A percentile compares a stretch with the other conserved stretches of the same genome.
These are phyloP conservation scores for Zancudomyces culisetae DNA, from an alignment of 371 early-diverging fungal genomes.

Conservation along the genomic window DNA sequence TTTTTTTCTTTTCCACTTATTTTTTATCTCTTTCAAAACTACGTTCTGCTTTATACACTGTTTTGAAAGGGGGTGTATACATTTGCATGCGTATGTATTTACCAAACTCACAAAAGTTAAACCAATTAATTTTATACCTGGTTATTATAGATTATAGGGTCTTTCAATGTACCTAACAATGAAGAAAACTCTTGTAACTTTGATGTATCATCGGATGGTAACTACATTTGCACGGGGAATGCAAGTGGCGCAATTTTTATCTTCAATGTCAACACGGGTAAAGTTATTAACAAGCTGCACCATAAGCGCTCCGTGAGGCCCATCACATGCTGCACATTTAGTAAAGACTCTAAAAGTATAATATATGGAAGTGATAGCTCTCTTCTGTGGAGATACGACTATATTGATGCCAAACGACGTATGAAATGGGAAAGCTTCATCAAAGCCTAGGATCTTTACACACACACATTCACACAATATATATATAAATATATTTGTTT, in stretches of 20 bases:
- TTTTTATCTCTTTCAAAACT: too few species aligned
- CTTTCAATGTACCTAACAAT: conserved; percentile 28
- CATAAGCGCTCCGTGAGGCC: conserved; percentile 62
- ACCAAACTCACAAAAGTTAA: too few species aligned
- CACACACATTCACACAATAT: too few species aligned
- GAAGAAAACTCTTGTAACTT: conserved; percentile 32
- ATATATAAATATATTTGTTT: too few species aligned
- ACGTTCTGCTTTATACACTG: too few species aligned
- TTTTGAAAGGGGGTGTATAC: too few species aligned
- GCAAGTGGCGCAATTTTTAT: conserved; percentile 45
- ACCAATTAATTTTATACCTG: background rate
- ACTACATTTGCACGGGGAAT: conserved; percentile 53
- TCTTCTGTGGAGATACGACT: conserved; percentile 68
- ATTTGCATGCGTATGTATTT: too few species aligned
- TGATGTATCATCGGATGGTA: conserved; percentile 45
- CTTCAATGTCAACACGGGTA: conserved; percentile 43
- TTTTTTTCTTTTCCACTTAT: too few species aligned
- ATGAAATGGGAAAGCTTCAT: conserved; percentile 39
- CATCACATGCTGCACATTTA: conserved; percentile 55
- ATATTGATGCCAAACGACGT: conserved; percentile 47
- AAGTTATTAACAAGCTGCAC: conserved; percentile 36
- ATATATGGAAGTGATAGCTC: conserved; percentile 58
- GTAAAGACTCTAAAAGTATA: conserved; percentile 45
- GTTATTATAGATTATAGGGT: conserved; percentile 15
- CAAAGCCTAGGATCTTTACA: too few species aligned